Conservation (phyloP, 805 yeast species). For the Kodamaea hsintzibuensis region DNA sequence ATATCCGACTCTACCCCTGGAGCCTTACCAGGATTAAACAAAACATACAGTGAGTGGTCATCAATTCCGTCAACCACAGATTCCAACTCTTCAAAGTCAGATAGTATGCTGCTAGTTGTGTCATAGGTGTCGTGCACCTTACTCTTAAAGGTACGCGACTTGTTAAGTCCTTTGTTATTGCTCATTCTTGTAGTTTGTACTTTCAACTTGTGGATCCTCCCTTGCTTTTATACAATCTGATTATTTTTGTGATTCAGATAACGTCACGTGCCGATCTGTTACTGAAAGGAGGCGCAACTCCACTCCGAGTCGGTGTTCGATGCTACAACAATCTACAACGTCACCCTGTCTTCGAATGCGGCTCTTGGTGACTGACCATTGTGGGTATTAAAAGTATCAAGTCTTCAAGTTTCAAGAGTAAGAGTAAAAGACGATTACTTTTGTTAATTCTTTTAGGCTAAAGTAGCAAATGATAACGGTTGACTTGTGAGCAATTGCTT, state of each 20-base stretch:
- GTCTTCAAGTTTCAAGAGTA: background rate
- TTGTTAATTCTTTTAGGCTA: background rate
- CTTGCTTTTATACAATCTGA: background rate
- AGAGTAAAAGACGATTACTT: background rate
- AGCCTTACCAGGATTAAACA: slow-evolving; percentile 14
- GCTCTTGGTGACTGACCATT: background rate
- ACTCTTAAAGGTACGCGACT: slow-evolving; percentile 6
- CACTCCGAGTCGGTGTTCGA: background rate
- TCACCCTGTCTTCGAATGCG: background rate
- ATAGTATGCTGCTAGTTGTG: slow-evolving; percentile 15
- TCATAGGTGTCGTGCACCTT: slow-evolving; percentile 11
- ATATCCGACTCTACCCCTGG: slow-evolving; percentile 13
- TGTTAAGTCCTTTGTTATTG: slow-evolving; percentile 9
- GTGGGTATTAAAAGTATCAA: background rate
- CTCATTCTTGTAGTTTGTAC: background rate
- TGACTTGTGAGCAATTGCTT: background rate
- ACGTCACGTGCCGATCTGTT: slow-evolving; percentile 4
- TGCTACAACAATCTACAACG: background rate
- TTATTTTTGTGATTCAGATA: background rate
- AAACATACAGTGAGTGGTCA: slow-evolving; percentile 17
- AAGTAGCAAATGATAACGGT: background rate
- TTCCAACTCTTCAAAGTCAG: slow-evolving; percentile 16
- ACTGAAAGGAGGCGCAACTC: background rate
- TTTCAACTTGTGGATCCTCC: background rate
- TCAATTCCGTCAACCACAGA: slow-evolving; percentile 9